These are phyloP conservation scores for Yamadazyma buinensis DNA, from an alignment of 1,139 yeast species.

Conservation along the genomic window DNA sequence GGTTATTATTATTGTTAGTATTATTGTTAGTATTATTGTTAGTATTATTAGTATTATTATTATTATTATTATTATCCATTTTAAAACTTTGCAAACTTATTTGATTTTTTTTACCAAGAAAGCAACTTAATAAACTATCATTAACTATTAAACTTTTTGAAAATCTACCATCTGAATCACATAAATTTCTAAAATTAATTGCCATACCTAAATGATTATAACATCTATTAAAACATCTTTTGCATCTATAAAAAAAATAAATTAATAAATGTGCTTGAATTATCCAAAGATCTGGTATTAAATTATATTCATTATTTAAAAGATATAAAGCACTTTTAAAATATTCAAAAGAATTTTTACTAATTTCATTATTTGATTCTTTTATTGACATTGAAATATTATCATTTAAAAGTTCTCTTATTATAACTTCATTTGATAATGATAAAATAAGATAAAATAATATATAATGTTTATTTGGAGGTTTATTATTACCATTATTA, in stretches of 20 bases:
- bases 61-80: not conserved
- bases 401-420: too few relatives aligned
- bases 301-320: slow-evolving; percentile 4
- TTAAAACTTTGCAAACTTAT: not conserved
- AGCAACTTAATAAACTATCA: slow-evolving; percentile 7
- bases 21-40: too few relatives aligned
- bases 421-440: not conserved
- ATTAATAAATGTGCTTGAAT: slow-evolving; percentile 38
- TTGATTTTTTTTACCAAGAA: slow-evolving; percentile 7
- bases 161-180: slow-evolving; percentile 13
- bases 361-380: too few relatives aligned
- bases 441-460: slow-evolving; percentile 8
- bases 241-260: slow-evolving; percentile 35
- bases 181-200: slow-evolving; percentile 22
- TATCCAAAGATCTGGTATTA: slow-evolving; percentile 38
- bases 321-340: slow-evolving; percentile 8
- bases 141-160: slow-evolving; percentile 2
- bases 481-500: too few relatives aligned
- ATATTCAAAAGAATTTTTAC: not conserved
- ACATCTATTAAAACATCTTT: slow-evolving; percentile 36
- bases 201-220: slow-evolving; percentile 33
- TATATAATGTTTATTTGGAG: slow-evolving; percentile 9
- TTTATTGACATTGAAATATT: too few relatives aligned
- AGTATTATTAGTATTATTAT: too few relatives aligned
- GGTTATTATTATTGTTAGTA: too few relatives aligned